Evolutionary conservation across 176 grass and related monocot species (phyloP).

Genomic region (Alloteropsis semialata): DNA sequence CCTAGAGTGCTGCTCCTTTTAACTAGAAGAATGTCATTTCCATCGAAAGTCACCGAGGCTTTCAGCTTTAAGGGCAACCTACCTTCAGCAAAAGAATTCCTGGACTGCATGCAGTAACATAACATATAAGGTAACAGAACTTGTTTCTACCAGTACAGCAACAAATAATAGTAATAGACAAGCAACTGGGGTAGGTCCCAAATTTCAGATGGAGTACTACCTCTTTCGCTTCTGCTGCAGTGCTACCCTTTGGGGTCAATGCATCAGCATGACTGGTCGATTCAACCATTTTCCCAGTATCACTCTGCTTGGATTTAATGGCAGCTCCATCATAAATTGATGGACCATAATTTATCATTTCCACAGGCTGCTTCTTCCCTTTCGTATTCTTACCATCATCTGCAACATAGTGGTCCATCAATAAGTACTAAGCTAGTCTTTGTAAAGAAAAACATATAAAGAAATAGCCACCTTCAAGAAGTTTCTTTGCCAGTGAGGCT

Average conservation of each 20-base stretch:
- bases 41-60: slow-evolving; percentile 39
- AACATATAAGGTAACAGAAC: slow-evolving; percentile 8
- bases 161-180: background rate
- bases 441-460: slow-evolving; percentile 12
- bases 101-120: slow-evolving; percentile 38
- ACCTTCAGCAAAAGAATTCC: slow-evolving; percentile 51
- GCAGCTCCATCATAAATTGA: slow-evolving; percentile 16
- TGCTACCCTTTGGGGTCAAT: slow-evolving; percentile 49
- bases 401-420: slow-evolving; percentile 35
- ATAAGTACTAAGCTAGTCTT: slow-evolving; percentile 2
- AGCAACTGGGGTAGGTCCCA: background rate
- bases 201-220: slow-evolving; percentile 36
- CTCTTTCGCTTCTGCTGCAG: slow-evolving; percentile 66
- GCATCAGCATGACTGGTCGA: slow-evolving; percentile 28
- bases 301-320: slow-evolving; percentile 47
- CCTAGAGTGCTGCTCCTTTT: slow-evolving; percentile 66
- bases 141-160: slow-evolving; percentile 9
- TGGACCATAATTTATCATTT: slow-evolving; percentile 34
- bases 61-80: slow-evolving; percentile 47
- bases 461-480: slow-evolving; percentile 74
- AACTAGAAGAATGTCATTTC: slow-evolving; percentile 51
- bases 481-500: slow-evolving; percentile 55
- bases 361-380: slow-evolving; percentile 50
- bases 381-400: slow-evolving; percentile 59
- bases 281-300: slow-evolving; percentile 46